Conservation (phyloP, 2,329 filamentous ascomycete species). For the Hypocreales sp. region DNA sequence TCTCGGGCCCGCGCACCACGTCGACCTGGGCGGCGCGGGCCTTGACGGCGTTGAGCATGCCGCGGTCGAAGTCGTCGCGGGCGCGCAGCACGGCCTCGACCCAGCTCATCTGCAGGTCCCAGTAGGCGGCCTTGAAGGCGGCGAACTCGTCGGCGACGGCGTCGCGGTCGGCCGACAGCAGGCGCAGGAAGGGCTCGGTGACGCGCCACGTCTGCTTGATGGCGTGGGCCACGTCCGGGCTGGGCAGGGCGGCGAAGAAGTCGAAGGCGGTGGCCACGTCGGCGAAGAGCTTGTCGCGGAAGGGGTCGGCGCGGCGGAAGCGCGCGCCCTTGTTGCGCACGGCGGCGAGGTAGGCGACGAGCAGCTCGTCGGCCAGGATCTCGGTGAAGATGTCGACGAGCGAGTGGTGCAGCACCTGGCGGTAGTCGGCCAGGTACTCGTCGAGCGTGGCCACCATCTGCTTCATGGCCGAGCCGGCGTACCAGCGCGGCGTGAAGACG, state of each 20-base stretch:
- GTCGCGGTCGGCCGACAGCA: conserved; percentile 65
- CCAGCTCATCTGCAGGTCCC: conserved; percentile 91
- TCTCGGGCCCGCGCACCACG: conserved; percentile 68
- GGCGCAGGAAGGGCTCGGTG: conserved; percentile 65
- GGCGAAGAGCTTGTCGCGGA: conserved; percentile 84
- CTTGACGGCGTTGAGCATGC: conserved; percentile 81
- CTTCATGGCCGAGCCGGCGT: conserved; percentile 71
- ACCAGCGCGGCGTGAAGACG: conserved; percentile 89
- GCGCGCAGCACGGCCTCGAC: conserved; percentile 79
- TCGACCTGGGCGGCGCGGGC: conserved; percentile 73
- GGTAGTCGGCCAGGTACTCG: conserved; percentile 85
- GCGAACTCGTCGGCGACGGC: conserved; percentile 65
- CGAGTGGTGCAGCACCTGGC: conserved; percentile 67
- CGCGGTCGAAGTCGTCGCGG: conserved; percentile 85
- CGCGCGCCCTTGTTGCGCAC: conserved; percentile 85
- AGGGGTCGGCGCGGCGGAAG: conserved; percentile 75
- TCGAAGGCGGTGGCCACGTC: conserved; percentile 83
- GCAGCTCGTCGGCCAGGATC: conserved; percentile 81
- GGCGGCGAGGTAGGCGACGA: conserved; percentile 67
- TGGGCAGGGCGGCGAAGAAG: conserved; percentile 63
- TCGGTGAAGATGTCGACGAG: conserved; percentile 85
- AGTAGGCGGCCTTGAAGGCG: conserved; percentile 71
- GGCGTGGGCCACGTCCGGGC: conserved; percentile 49
- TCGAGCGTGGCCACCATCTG: conserved; percentile 91
- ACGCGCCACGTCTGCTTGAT: conserved; percentile 91